Conservation (phyloP, 2,329 filamentous ascomycete genomes). For the Hypoxylon sp. region DNA sequence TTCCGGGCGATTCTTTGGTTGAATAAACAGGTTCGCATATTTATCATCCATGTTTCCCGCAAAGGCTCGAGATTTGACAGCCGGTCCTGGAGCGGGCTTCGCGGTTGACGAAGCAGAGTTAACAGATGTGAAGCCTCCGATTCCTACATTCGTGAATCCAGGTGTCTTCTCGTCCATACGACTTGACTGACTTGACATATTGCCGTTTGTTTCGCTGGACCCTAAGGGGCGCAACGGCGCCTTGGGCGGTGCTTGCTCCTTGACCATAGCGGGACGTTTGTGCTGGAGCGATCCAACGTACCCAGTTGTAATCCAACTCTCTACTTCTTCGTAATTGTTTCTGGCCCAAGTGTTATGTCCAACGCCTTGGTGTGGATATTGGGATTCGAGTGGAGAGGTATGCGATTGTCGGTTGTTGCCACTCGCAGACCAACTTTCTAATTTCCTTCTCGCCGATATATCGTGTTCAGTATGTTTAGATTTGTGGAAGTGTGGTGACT, state of each 20-base stretch:
- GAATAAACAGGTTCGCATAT: slow-evolving; percentile 68
- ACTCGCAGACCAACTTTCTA: slow-evolving; percentile 7
- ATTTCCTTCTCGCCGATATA: slow-evolving; percentile 4
- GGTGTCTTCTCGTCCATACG: slow-evolving; percentile 32
- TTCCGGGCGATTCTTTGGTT: slow-evolving; percentile 69
- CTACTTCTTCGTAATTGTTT: slow-evolving; percentile 9
- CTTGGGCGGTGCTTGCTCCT: slow-evolving; percentile 64
- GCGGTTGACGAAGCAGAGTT: slow-evolving; percentile 32
- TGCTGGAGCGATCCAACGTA: slow-evolving; percentile 11
- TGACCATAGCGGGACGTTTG: slow-evolving; percentile 59
- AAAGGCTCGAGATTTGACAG: slow-evolving; percentile 51
- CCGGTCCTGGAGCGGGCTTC: slow-evolving; percentile 40
- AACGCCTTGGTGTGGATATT: slow-evolving; percentile 7
- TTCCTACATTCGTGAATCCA: slow-evolving; percentile 27
- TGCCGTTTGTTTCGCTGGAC: slow-evolving; percentile 50
- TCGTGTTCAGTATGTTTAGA: slow-evolving; percentile 17
- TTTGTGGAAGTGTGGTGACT: slow-evolving; percentile 44
- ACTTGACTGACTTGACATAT: slow-evolving; percentile 42
- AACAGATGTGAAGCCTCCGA: slow-evolving; percentile 21
- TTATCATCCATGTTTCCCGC: slow-evolving; percentile 63
- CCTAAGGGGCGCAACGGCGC: slow-evolving; percentile 59
- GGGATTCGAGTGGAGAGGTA: background rate
- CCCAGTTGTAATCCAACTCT: slow-evolving; percentile 10
- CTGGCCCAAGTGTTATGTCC: slow-evolving; percentile 7
- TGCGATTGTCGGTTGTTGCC: background rate